Base-by-base conservation (phyloP, 2,329 filamentous ascomycete species). In the Lasiodiplodia citricola region DNA sequence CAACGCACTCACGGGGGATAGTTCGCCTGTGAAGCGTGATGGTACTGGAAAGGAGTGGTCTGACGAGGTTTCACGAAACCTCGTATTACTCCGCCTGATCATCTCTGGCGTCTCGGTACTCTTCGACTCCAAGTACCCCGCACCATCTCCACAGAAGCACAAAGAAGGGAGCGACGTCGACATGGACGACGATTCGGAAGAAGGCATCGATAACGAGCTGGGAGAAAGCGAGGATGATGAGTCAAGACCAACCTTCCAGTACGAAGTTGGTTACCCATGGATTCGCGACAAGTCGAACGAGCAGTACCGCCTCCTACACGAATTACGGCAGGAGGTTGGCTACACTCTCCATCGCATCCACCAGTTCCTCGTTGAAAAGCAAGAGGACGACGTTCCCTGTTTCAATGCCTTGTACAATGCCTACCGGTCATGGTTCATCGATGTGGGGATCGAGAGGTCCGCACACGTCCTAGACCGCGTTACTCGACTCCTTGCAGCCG, bases 41-140 rank as follows among this genome's bases (percentile, higher is more conserved):
- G 96, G 96, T 47, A 97, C 95, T 78, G 96, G 97, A 73, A 99
- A 98, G 80, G 95, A 97, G 75, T 99, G 96, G 96, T 97, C 95
- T 0, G 96, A 99, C 78, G 96, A 99, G 78, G 91, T 98, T 35
- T 95, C 94, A 2, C 86, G 96, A 67, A 93, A 97, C 72, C 86
- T 99, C 68, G 92, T 95, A 14, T 90, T 97, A 64, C 85, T 99
- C 16, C 87, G 95, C 37, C 86, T 99, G n/a, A 89, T 97, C 55
- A 89, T 97, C 31, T 96, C 95, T 3, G 96, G 96, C 66, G 90
- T 97, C 69, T 94, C 95, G 8, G 90, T 92, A 1, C 85, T 99
- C 13, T 98, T 99, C 76, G 93, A 97, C 75, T 90, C 93, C 5
- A 79, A 83, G 41, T 78, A 84, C 70, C 78, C 73, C 21, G 76